Conservation (phyloP, 2,329 filamentous ascomycete genomes). For the Penicillium sp. region DNA sequence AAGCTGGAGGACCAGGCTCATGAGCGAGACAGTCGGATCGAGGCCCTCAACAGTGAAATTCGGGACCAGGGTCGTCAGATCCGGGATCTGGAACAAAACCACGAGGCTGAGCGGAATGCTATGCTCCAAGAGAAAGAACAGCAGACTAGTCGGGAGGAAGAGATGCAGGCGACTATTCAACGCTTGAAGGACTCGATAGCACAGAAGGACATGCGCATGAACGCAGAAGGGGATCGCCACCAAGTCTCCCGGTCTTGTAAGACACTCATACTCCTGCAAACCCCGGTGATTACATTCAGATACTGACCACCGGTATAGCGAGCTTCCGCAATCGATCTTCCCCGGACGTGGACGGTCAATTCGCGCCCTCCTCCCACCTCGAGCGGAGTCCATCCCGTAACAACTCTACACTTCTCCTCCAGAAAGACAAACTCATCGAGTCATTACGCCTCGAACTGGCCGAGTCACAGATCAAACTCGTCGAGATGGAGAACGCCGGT, state of each 20-base stretch:
- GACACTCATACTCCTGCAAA: conserved; percentile 16
- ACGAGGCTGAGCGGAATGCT: conserved; percentile 83
- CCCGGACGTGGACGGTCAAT: conserved; percentile 72
- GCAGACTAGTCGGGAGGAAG: conserved; percentile 76
- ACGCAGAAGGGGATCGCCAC: conserved; percentile 50
- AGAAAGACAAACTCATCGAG: conserved; percentile 97
- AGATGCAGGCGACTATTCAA: conserved; percentile 86
- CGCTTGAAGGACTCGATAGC: conserved; percentile 85
- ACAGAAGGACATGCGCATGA: conserved; percentile 62
- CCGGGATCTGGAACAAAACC: conserved; percentile 87
- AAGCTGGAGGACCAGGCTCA: conserved; percentile 85
- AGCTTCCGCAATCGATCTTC: conserved; percentile 52
- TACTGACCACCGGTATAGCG: conserved; percentile 30
- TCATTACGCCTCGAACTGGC: conserved; percentile 86
- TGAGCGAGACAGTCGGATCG: conserved; percentile 79
- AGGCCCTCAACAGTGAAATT: conserved; percentile 78
- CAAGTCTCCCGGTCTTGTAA: conserved; percentile 53
- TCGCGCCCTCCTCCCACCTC: conserved; percentile 80
- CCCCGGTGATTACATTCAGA: not conserved
- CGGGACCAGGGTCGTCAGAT: conserved; percentile 78
- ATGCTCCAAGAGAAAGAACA: conserved; percentile 92
- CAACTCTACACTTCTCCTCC: conserved; percentile 82
- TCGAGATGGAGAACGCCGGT: conserved; percentile 90
- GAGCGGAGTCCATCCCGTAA: conserved; percentile 86
- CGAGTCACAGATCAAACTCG: conserved; percentile 90